phyloP scores from a whole-genome alignment of 176 grass and related monocot genomes.

The Phoenix roebelenii region DNA sequence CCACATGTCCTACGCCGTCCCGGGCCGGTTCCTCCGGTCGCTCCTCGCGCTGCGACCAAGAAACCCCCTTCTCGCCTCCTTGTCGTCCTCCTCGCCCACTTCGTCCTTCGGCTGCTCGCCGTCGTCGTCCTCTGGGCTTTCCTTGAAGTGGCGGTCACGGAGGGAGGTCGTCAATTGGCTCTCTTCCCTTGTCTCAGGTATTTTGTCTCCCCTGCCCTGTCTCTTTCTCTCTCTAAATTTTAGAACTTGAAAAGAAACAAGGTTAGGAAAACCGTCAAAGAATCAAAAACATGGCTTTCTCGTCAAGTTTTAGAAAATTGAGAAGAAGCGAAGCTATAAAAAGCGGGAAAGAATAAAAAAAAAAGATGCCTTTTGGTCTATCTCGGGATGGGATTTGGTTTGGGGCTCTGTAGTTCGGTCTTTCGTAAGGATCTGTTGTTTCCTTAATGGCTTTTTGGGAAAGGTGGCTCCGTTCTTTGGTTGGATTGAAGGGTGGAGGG shows the following conservation, averaged over 20 bases:
- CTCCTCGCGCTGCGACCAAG: not conserved
- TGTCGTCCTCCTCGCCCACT: not conserved
- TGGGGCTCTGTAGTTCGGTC: not conserved
- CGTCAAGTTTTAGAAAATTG: too few relatives aligned
- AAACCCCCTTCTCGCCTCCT: not conserved
- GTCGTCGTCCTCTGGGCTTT: slow-evolving; percentile 17
- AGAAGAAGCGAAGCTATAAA: too few relatives aligned
- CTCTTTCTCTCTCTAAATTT: too few relatives aligned
- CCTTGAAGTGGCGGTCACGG: slow-evolving; percentile 69
- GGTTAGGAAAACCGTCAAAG: too few relatives aligned
- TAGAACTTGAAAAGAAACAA: too few relatives aligned
- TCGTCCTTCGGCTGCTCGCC: slow-evolving; percentile 24
- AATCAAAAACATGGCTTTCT: too few relatives aligned
- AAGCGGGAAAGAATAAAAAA: too few relatives aligned
- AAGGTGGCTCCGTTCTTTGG: not conserved
- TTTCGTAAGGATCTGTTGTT: slow-evolving; percentile 1
- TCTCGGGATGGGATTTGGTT: too few relatives aligned
- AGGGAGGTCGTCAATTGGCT: slow-evolving; percentile 90
- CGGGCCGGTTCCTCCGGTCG: slow-evolving; percentile 39
- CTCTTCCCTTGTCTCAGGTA: slow-evolving; percentile 70
- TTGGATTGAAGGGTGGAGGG: not conserved
- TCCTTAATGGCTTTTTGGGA: not conserved
- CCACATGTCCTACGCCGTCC: slow-evolving; percentile 80
- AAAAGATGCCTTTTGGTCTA: too few relatives aligned
- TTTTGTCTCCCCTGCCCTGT: not conserved